phyloP scores from a whole-genome alignment of 1,284 basidiomycete genomes.

The Phellinidium pouzarii region DNA sequence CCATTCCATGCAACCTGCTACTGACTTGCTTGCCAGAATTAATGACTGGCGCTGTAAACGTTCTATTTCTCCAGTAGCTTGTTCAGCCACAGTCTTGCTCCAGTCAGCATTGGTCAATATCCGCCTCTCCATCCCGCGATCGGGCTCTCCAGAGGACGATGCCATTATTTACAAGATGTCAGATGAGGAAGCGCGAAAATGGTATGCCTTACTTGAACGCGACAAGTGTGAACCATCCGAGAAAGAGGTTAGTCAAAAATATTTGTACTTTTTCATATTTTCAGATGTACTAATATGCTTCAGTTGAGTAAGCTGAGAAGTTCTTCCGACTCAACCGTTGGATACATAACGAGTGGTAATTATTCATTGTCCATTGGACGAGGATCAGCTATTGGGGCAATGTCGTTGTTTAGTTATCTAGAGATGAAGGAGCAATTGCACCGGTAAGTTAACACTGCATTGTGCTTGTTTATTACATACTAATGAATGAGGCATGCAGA shows the following conservation, averaged over 20 bases:
- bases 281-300: constrained; percentile 33
- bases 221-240: constrained; percentile 33
- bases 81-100: constrained; percentile 40
- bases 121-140: constrained; percentile 47
- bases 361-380: constrained; percentile 71
- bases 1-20: constrained; percentile 35
- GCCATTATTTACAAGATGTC: constrained; percentile 61
- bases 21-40: constrained; percentile 44
- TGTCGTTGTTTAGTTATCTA: constrained; percentile 52
- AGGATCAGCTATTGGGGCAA: constrained; percentile 67
- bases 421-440: constrained; percentile 44
- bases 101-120: constrained; percentile 60
- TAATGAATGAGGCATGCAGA: constrained; percentile 19
- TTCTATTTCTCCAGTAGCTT: constrained; percentile 35
- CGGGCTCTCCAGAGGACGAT: constrained; percentile 71
- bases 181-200: constrained; percentile 42
- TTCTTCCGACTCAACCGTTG: constrained; percentile 44
- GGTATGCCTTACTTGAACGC: constrained; percentile 33
- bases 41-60: constrained; percentile 55
- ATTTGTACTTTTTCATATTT: not conserved
- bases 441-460: constrained; percentile 33
- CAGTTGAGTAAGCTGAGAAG: constrained; percentile 20
- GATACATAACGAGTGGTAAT: constrained; percentile 76
- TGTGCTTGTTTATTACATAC: not conserved
- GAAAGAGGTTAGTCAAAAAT: constrained; percentile 32